Evolutionary conservation across 768 basidiomycete species (phyloP).

Genomic region (Pleurotus tuoliensis): DNA sequence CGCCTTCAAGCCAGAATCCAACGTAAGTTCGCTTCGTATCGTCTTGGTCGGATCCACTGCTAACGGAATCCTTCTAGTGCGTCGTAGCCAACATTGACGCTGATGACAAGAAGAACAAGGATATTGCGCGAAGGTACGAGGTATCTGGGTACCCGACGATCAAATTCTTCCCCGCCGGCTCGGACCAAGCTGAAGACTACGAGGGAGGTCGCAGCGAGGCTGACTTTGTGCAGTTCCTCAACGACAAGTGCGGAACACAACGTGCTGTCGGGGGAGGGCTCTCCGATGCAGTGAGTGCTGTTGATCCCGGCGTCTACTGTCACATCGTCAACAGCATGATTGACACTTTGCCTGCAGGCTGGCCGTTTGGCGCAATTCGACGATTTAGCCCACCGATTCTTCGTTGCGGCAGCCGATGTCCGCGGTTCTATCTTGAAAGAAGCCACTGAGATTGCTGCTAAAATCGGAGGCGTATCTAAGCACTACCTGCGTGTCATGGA

Average conservation of each 20-base stretch:
- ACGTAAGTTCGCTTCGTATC: slow-evolving; percentile 40
- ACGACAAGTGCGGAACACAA: slow-evolving; percentile 82
- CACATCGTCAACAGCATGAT: not conserved
- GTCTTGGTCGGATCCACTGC: not conserved
- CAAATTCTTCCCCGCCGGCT: slow-evolving; percentile 86
- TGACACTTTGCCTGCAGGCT: slow-evolving; percentile 45
- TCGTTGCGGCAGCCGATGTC: slow-evolving; percentile 50
- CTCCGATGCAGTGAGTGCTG: slow-evolving; percentile 50
- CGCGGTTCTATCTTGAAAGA: slow-evolving; percentile 64
- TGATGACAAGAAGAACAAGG: slow-evolving; percentile 77
- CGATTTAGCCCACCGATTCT: slow-evolving; percentile 69
- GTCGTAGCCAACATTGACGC: slow-evolving; percentile 90
- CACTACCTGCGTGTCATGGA: slow-evolving; percentile 92
- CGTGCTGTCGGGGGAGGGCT: slow-evolving; percentile 82
- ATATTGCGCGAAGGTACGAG: slow-evolving; percentile 65
- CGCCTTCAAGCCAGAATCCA: slow-evolving; percentile 72
- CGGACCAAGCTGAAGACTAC: slow-evolving; percentile 59
- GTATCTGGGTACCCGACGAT: slow-evolving; percentile 87
- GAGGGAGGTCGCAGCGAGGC: slow-evolving; percentile 66
- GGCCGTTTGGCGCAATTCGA: slow-evolving; percentile 81
- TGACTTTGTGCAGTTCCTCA: slow-evolving; percentile 76
- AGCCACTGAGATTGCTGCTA: slow-evolving; percentile 50
- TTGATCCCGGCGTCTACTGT: not conserved
- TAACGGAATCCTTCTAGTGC: slow-evolving; percentile 49
- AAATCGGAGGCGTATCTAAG: slow-evolving; percentile 48